Percentiles rank a stretch among this genome's conserved stretches.
These are phyloP conservation scores for Fusarium heterosporum DNA, from an alignment of 2,329 filamentous ascomycete species.

Conservation along the genomic window DNA sequence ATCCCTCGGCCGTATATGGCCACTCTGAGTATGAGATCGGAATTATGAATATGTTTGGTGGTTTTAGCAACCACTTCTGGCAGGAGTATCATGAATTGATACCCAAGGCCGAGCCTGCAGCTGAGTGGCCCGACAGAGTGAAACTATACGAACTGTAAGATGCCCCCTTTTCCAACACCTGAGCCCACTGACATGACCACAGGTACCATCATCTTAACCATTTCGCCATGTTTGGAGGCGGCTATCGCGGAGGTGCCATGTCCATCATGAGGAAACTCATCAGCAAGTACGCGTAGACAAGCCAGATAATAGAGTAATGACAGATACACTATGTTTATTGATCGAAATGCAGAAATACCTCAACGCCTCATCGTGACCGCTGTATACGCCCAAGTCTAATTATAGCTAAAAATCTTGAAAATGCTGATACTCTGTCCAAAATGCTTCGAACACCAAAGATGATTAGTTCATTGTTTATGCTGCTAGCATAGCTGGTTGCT, in stretches of 20 bases:
- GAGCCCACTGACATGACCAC: slow-evolving; percentile 4
- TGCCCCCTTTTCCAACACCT: not conserved
- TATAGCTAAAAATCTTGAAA: slow-evolving; percentile 24
- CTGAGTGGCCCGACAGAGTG: slow-evolving; percentile 88
- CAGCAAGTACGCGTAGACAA: slow-evolving; percentile 71
- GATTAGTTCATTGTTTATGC: slow-evolving; percentile 22
- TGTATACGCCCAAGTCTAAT: slow-evolving; percentile 43
- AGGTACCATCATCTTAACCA: slow-evolving; percentile 94
- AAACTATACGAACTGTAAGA: slow-evolving; percentile 83
- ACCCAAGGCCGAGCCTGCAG: slow-evolving; percentile 81
- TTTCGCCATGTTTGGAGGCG: slow-evolving; percentile 83
- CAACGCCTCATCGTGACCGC: slow-evolving; percentile 45
- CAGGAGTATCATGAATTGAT: slow-evolving; percentile 80
- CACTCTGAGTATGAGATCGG: slow-evolving; percentile 92
- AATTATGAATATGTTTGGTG: slow-evolving; percentile 97
- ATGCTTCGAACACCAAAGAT: slow-evolving; percentile 7
- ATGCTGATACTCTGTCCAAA: slow-evolving; percentile 32
- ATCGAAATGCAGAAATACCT: slow-evolving; percentile 35
- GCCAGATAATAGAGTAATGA: slow-evolving; percentile 15
- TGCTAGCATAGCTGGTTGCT: slow-evolving; percentile 57
- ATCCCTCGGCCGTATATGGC: slow-evolving; percentile 83
- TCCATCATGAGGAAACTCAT: slow-evolving; percentile 81
- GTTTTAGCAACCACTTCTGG: slow-evolving; percentile 79
- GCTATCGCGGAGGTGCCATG: slow-evolving; percentile 81
- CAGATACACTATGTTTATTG: slow-evolving; percentile 20